Evolutionary conservation across 108 stramenopile genomes (phyloP), one percentile per base, ranked within the genome.

Genomic region (Nitzschia sp.): DNA sequence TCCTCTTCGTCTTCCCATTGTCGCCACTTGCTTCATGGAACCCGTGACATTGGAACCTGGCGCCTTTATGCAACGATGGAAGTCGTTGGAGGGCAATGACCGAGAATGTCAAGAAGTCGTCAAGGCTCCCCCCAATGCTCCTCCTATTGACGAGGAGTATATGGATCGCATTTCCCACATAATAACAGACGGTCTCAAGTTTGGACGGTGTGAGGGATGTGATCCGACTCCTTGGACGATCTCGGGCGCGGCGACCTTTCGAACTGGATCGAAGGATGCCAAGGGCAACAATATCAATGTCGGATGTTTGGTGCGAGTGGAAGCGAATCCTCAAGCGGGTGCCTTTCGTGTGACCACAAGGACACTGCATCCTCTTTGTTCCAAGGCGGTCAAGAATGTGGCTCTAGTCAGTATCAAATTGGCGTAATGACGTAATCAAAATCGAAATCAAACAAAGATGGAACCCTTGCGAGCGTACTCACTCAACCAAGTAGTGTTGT

Each of bases 21-120:
- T 94, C n/a, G 90, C 91, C 13, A 96, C 91, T 9, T 94, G 88
- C 56, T 96, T 94, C 74, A 91, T 90, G 89, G 92, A 94, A 66
- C 92, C 93, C 11, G 91, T 96, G 29, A 88, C 85, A 41, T 76
- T 91, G 13, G 91, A 92, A 44, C 80, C 90, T 27, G 85, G 61
- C 31, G 89, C 91, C 1, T 96, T 93, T 65, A 93, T 96, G 92
- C 87, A 89, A 46, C 72, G 95, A 75, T 96, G 96, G 93, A 91
- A 85, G 72, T 89, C 89, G 71, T 68, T 96, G 26, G 93, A 94
- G 63, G 91, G 91, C 5, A 86, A 91, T 68, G 90, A 94, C 34
- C 74, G 93, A 36, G 93, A 96, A 80, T 92, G 88, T 64, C 96
- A 96, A 69, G 92, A 94, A 82, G 86, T 96, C 45, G 85, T 96